Evolutionary conservation across 2,329 filamentous ascomycete species (phyloP), one percentile per base, ranked within the genome.

Genomic region (Hymenoscyphus linearis): DNA sequence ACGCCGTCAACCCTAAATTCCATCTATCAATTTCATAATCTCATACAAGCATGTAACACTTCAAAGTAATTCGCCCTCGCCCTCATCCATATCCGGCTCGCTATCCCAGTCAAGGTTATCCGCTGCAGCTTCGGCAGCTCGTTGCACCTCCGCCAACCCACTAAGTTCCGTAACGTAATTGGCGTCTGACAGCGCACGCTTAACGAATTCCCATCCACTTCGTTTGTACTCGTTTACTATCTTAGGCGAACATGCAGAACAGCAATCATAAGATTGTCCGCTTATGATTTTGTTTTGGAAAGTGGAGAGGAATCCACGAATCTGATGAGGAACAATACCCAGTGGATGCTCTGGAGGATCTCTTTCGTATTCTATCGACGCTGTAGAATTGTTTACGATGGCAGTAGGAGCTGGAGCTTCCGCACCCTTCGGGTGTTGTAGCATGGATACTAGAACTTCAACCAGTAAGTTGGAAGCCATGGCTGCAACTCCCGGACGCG

Each of bases 391-490:
- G 31, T 70, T 71, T 6, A 62, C 31, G 12, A 67, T 65, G 7
- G 66, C 34, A 36, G 74, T 73, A 0, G 85, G 85, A n/a, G 84
- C 84, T 4, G 82, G 81, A 0, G 85, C 85, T 55, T 82, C 78
- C 22, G 84, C 79, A n/a, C 85, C 82, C 7, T 88, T 78, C 0
- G 93, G 92, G 72, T 96, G 93, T 72, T 99, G 95, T 10, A 97
- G 79, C 37, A 97, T 78, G 62, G 90, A 96, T 10, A 93, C 87
- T 31, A 99, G 82, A 4, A 98, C 81, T 74, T 99, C 95, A 55
- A 98, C 93, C 5, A 97, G 82, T 36, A 96, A 81, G 2, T 91
- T 91, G 2, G 95, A 97, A 7, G 95, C 95, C 60, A 97, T 95
- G 10, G 92, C 88, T 14, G 95, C 93, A 37, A 96, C 86, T 16